These are phyloP conservation scores for Salix koriyanagi DNA, from an alignment of 345 rosid genomes.

Conservation along the genomic window DNA sequence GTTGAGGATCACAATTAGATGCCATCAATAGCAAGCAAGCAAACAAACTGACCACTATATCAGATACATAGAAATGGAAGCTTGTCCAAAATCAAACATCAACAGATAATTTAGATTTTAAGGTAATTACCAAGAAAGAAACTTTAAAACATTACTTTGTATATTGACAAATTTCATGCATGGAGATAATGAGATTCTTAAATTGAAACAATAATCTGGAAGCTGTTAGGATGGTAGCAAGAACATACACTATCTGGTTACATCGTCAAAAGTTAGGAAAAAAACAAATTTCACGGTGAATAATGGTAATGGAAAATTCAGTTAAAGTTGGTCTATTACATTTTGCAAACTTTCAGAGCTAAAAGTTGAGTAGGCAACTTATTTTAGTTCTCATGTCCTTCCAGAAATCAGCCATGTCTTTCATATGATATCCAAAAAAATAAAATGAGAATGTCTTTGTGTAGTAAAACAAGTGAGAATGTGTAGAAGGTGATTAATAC, in stretches of 20 bases:
- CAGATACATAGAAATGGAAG: not conserved
- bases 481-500: conserved; percentile 30
- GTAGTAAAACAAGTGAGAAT: not conserved
- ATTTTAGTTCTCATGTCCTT: not conserved
- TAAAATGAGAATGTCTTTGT: not conserved
- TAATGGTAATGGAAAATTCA: not conserved
- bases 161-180: not conserved
- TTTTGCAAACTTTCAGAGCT: not conserved
- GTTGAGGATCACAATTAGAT: not conserved
- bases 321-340: not conserved
- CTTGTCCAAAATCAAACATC: not conserved
- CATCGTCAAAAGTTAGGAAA: not conserved
- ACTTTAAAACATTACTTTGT: not conserved
- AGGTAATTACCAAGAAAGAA: not conserved
- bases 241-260: not conserved
- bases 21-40: not conserved
- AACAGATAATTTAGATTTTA: not conserved
- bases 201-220: not conserved
- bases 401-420: not conserved
- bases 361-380: not conserved
- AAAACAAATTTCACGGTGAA: not conserved
- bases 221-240: not conserved
- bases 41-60: not conserved
- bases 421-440: not conserved
- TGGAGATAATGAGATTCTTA: not conserved